Percentiles rank a stretch among this genome's conserved stretches.
Evolutionary conservation across 2,329 filamentous ascomycete species (phyloP).

Genomic region (Alternaria triticina): DNA sequence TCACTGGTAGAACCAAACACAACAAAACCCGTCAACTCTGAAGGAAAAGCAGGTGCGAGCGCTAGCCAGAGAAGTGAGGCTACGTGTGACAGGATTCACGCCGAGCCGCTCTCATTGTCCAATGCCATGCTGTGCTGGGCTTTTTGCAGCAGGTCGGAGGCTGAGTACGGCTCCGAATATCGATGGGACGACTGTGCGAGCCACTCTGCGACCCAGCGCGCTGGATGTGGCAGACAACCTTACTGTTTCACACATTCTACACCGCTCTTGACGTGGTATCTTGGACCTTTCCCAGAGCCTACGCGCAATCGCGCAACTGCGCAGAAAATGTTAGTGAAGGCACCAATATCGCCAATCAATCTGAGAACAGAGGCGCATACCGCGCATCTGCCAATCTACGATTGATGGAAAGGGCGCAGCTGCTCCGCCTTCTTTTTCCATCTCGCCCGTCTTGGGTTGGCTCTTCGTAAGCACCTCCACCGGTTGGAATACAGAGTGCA

Average conservation of each 20-base stretch:
- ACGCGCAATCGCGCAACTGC: background rate
- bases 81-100: conserved; percentile 18
- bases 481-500: conserved; percentile 24
- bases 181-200: conserved; percentile 13
- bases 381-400: conserved; percentile 10
- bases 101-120: conserved; percentile 4
- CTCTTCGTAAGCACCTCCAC: conserved; percentile 34
- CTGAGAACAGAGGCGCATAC: background rate
- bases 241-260: conserved; percentile 2
- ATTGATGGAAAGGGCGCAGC: conserved; percentile 32
- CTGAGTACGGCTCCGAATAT: conserved; percentile 17
- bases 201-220: conserved; percentile 15
- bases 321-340: background rate
- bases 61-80: conserved; percentile 9
- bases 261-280: conserved; percentile 5
- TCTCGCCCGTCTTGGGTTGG: conserved; percentile 30
- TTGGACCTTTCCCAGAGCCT: background rate
- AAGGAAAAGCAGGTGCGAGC: background rate
- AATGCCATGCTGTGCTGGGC: conserved; percentile 2
- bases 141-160: conserved; percentile 3
- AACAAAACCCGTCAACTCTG: background rate
- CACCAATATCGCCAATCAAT: background rate
- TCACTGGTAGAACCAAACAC: background rate
- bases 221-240: conserved; percentile 6
- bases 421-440: conserved; percentile 35